A percentile compares a stretch with the other conserved stretches of the same genome.
Conservation (phyloP, 306 rosid genomes). For the Casuarina equisetifolia region DNA sequence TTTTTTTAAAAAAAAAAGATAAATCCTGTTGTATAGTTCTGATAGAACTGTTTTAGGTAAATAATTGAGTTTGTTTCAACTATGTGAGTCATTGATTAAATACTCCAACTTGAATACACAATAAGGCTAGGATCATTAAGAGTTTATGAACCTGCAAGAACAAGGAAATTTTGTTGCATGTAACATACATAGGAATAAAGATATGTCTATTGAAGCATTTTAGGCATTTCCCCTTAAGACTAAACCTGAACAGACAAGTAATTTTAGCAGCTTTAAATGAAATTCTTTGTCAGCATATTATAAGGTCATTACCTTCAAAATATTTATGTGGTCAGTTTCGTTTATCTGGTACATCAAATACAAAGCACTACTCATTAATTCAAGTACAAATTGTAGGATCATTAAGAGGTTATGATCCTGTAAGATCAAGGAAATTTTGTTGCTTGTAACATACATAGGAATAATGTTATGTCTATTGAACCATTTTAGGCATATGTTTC, state of each 20-base stretch:
- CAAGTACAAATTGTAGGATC: no score
- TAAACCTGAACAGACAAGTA: background rate
- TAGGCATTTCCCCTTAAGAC: background rate
- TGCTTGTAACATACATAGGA: background rate
- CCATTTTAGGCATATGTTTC: background rate
- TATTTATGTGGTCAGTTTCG: slow-evolving; percentile 90
- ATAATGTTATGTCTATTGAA: background rate
- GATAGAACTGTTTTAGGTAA: background rate
- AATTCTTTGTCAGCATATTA: background rate
- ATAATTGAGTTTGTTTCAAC: background rate
- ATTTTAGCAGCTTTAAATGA: background rate
- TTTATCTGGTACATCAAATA: slow-evolving; percentile 76
- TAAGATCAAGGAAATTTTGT: background rate
- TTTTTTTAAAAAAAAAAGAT: background rate
- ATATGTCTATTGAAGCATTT: background rate
- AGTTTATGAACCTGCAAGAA: background rate
- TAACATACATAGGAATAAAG: background rate
- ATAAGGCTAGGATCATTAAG: background rate
- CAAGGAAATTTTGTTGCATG: background rate
- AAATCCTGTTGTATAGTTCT: background rate
- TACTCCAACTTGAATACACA: background rate
- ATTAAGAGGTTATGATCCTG: background rate
- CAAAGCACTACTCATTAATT: slow-evolving; percentile 79
- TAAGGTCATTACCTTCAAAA: slow-evolving; percentile 70
- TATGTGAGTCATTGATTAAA: background rate